phyloP scores from a whole-genome alignment of 2,329 filamentous ascomycete species.

The Bipolaris bicolor region DNA sequence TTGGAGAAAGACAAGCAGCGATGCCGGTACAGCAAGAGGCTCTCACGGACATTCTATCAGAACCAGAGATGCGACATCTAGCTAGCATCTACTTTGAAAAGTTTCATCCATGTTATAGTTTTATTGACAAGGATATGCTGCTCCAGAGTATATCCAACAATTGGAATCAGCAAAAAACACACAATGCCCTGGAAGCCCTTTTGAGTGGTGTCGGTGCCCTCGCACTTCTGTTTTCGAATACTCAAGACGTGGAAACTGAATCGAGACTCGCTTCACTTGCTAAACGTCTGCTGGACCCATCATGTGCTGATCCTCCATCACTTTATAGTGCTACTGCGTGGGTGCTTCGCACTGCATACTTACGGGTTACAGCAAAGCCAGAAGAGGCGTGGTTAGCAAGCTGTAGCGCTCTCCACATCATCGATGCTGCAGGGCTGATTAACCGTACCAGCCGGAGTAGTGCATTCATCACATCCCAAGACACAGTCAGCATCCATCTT shows the following conservation, averaged over 20 bases:
- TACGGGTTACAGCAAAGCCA: neutral
- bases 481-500: neutral
- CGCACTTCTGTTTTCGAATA: neutral
- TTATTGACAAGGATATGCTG: neutral
- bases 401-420: neutral
- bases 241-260: neutral
- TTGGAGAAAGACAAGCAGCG: neutral
- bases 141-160: neutral
- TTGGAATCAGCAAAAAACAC: neutral
- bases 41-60: neutral
- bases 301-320: neutral
- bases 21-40: neutral
- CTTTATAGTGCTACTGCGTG: neutral
- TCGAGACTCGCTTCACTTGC: neutral
- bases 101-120: neutral
- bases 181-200: neutral
- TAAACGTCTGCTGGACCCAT: neutral
- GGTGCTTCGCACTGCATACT: neutral
- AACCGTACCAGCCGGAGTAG: neutral
- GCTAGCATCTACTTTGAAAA: neutral
- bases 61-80: neutral
- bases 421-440: neutral
- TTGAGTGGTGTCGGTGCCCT: neutral
- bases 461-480: neutral
- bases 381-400: conserved; percentile 1